These are phyloP conservation scores for Salix koriyanagi DNA, from an alignment of 345 rosid genomes.

Conservation along the genomic window DNA sequence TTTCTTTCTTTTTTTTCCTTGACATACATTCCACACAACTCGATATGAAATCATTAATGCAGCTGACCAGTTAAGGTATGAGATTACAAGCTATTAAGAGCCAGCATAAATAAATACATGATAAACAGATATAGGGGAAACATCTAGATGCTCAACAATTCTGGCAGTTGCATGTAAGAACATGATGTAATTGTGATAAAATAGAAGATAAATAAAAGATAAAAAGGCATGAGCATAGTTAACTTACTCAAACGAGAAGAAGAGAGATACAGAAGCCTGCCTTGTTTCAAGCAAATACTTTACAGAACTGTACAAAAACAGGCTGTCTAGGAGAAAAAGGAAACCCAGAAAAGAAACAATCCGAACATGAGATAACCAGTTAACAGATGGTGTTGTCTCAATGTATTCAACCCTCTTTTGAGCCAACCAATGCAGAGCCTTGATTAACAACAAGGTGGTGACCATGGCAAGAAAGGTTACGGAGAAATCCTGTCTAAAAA, in stretches of 20 bases:
- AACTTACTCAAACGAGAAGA: conserved; percentile 94
- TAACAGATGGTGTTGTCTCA: conserved; percentile 88
- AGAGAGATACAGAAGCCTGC: conserved; percentile 82
- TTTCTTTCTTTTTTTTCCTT: too few relatives aligned
- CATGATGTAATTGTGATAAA: background rate
- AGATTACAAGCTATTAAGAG: background rate
- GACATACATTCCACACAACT: background rate
- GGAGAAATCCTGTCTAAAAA: conserved; percentile 88
- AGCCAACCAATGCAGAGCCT: conserved; percentile 90
- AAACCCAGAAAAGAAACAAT: conserved; percentile 79
- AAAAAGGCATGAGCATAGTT: background rate
- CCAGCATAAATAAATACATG: background rate
- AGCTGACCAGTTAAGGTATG: background rate
- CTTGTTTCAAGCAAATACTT: conserved; percentile 54
- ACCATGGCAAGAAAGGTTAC: conserved; percentile 80
- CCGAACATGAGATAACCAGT: conserved; percentile 58
- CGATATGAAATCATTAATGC: background rate
- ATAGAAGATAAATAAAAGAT: background rate
- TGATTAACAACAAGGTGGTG: conserved; percentile 64
- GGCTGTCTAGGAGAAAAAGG: conserved; percentile 59
- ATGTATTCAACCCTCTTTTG: conserved; percentile 94
- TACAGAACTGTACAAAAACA: conserved; percentile 59
- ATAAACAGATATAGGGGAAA: background rate
- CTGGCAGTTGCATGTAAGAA: background rate
- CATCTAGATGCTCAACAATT: background rate